Conservation (phyloP, 2,329 filamentous ascomycete species). For the Venturia pyrina region DNA sequence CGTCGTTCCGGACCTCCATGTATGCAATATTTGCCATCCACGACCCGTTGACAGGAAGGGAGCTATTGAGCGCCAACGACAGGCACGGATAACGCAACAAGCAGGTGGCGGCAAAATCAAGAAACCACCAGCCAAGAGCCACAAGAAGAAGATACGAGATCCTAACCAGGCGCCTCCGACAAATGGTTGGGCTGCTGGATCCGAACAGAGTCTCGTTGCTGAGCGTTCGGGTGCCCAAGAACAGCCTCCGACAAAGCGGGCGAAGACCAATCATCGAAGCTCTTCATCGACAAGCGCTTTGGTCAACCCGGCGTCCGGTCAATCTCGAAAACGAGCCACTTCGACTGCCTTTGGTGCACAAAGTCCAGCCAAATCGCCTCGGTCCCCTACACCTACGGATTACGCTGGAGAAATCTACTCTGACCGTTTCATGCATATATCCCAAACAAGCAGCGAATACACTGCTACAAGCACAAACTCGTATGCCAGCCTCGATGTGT, state of each 20-base stretch:
- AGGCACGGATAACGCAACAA: slow-evolving; percentile 48
- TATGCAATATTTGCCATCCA: slow-evolving; percentile 81
- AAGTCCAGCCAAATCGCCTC: slow-evolving; percentile 69
- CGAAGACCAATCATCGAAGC: slow-evolving; percentile 67
- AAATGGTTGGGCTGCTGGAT: slow-evolving; percentile 52
- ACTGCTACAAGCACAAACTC: slow-evolving; percentile 59
- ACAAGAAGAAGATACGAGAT: slow-evolving; percentile 82
- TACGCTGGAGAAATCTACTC: slow-evolving; percentile 61
- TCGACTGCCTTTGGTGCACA: slow-evolving; percentile 50
- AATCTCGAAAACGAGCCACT: slow-evolving; percentile 51
- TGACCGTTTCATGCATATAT: slow-evolving; percentile 63
- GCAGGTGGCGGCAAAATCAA: slow-evolving; percentile 60
- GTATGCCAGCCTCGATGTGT: slow-evolving; percentile 65
- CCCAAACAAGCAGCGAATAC: slow-evolving; percentile 50
- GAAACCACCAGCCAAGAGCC: slow-evolving; percentile 65
- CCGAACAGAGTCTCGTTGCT: slow-evolving; percentile 40
- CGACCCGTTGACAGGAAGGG: slow-evolving; percentile 61
- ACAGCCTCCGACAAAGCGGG: slow-evolving; percentile 60
- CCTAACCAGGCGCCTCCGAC: slow-evolving; percentile 41
- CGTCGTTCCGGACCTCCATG: slow-evolving; percentile 68
- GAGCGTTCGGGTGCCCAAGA: slow-evolving; percentile 43
- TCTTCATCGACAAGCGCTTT: slow-evolving; percentile 66
- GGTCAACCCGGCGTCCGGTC: slow-evolving; percentile 48
- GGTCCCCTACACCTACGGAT: slow-evolving; percentile 49
- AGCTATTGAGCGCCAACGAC: slow-evolving; percentile 62